Evolutionary conservation across 257 asterid species (phyloP).

Genomic region (Nicotiana obtusifolia): DNA sequence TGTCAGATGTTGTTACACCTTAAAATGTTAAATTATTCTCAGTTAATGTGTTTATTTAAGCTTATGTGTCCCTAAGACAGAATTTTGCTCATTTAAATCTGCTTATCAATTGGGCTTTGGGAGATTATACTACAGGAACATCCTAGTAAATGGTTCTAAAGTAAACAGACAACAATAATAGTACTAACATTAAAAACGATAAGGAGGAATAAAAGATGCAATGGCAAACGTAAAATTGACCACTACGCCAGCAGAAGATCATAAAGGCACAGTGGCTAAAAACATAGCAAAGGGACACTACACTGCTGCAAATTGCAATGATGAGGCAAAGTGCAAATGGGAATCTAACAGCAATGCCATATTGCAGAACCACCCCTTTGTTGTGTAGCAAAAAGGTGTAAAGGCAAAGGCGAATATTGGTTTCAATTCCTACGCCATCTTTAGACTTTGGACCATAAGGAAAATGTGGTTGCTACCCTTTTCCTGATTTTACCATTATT

Average conservation of each 20-base stretch:
- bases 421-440: neutral
- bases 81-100: too few species aligned
- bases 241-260: neutral
- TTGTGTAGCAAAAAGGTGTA: neutral
- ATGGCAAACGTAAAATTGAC: too few species aligned
- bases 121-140: too few species aligned
- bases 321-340: neutral
- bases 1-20: neutral
- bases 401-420: neutral
- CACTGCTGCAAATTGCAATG: neutral
- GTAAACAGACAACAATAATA: too few species aligned
- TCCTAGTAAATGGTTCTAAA: too few species aligned
- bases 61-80: neutral
- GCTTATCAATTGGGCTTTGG: too few species aligned
- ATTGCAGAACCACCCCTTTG: neutral
- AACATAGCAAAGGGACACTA: neutral
- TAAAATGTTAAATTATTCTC: neutral
- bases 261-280: neutral
- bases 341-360: neutral
- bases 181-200: too few species aligned
- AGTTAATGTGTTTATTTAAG: too few species aligned
- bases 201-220: neutral
- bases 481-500: neutral
- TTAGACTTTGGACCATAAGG: neutral
- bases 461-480: neutral